Evolutionary conservation across 106 monocot species (phyloP).

Genomic region (Allium cepa): DNA sequence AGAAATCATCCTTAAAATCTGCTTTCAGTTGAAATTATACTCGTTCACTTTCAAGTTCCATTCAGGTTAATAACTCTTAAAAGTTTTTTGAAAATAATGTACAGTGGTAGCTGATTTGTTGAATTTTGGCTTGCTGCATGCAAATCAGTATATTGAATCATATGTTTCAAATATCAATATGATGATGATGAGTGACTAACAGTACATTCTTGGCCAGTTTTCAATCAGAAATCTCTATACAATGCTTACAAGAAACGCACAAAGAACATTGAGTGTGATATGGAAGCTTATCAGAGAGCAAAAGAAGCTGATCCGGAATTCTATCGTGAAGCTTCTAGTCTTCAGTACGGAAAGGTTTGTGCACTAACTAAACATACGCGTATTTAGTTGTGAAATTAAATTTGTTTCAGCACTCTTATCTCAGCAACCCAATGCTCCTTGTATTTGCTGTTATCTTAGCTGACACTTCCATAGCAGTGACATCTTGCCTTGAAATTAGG

Average conservation of each 20-base stretch:
- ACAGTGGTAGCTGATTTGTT: no score
- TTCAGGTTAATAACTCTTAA: no score
- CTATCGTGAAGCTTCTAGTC: slow-evolving; percentile 88
- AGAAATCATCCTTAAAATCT: no score
- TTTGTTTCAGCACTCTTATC: not conserved
- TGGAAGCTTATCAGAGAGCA: slow-evolving; percentile 92
- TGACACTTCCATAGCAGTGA: not conserved
- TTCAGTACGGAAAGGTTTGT: slow-evolving; percentile 91
- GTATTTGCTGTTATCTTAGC: not conserved
- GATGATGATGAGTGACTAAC: no score
- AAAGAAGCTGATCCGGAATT: slow-evolving; percentile 97
- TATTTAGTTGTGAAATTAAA: no score
- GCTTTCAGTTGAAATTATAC: no score
- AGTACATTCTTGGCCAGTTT: slow-evolving; percentile 44
- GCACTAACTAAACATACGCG: no score
- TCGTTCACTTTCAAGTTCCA: no score
- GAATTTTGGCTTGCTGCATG: no score
- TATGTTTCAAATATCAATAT: slow-evolving; percentile 84
- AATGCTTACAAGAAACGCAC: slow-evolving; percentile 93
- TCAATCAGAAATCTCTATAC: slow-evolving; percentile 92
- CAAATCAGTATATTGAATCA: slow-evolving; percentile 51
- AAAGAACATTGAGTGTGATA: slow-evolving; percentile 69
- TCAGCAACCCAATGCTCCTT: not conserved
- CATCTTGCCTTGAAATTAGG: not conserved
- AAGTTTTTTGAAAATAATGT: no score